Base-by-base conservation (phyloP, 2,329 filamentous ascomycete species). In the Ophiostoma fasciatum region DNA sequence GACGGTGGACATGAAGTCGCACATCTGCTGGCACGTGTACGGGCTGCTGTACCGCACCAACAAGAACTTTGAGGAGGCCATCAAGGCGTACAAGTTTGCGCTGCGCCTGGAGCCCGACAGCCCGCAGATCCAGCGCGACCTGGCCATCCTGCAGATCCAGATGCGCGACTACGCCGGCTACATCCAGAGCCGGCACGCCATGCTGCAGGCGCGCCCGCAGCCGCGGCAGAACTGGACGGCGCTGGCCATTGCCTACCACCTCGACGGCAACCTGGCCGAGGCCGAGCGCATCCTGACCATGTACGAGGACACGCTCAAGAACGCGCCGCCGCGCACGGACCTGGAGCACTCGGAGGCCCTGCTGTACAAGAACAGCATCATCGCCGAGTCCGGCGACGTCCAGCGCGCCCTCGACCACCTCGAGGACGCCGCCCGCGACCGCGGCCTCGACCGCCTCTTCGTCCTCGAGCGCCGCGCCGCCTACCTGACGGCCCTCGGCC, bases 21-120 rank as follows among this genome's bases (percentile, higher is more conserved):
- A 96, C 60, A 87, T 98, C 51, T 96, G 87, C 67, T 98, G 90
- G 90, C 92, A 98, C 59, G 90, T 98, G 42, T 98, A 96, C 57
- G 90, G 92, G 22, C 62, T 98, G 47, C 70, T 98, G 34, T 96
- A 93, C 61, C 78, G 88, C 35, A 79, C 83, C 33, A 80, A 82
- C 53, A 96, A 96, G 69, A 96, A 98, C 61, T 96, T 92, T 50
- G 90, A 96, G 57, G 90, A 96, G 62, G 88, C 92, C 9, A 94
- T 94, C 63, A 96, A 96, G 67, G 92, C 90, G 40, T 98, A 98
- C 67, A 92, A 93, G 56, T 94, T 93, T 58, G 90, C 90, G 13
- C 64, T 98, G 48, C 78, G 75, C 54, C 71, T 96, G 41, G 90
- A 98, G 52, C 88, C 92, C n/a, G 85, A 93, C 17, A 94, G 84